Base-by-base conservation (phyloP, 768 basidiomycete genomes). In the Suillus subalutaceus region DNA sequence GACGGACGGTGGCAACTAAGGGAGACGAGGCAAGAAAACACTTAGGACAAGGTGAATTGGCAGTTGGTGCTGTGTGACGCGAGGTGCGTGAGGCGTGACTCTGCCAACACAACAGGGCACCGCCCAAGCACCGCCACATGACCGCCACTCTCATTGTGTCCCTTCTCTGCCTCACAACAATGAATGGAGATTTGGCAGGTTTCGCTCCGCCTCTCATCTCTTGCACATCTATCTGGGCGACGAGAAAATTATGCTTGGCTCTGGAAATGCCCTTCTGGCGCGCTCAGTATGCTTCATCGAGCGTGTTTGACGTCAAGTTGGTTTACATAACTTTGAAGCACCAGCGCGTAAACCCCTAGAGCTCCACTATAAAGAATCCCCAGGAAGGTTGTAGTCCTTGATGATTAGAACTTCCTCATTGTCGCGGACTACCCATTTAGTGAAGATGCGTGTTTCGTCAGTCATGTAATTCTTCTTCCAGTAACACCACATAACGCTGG, bases 21-120 rank as follows among this genome's bases (percentile, higher is more conserved):
- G 63, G 71, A 68, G 75, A 72, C 73, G 74, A 70, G 77, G 75
- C 73, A 71, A 77, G 76, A 74, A 73, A 71, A 71, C 74, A 70
- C 72, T 72, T 72, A 75, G 77, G 72, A 81, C 80, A 78, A 76
- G 76, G 77, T 78, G 77, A 75, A 71, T 74, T 72, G 78, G 71
- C 66, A 66, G 72, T 67, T 71, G 66, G 69, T 65, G 69, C 63
- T 70, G 72, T 69, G 76, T 78, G 76, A 74, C 77, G 77, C 75
- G 74, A 69, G 73, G 69, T 75, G 41, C 30, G 59, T 52, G 67
- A 20, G 58, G 77, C 66, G 76, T 77, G 76, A 77, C 75, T 65
- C 41, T 60, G 63, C 67, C 71, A 69, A 65, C 67, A 68, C 66
- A 67, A 56, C 56, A 18, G 62, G 55, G 74, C 63, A 76, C 72